phyloP scores from a whole-genome alignment of 768 basidiomycete species.

The Lactarius hatsudake region DNA sequence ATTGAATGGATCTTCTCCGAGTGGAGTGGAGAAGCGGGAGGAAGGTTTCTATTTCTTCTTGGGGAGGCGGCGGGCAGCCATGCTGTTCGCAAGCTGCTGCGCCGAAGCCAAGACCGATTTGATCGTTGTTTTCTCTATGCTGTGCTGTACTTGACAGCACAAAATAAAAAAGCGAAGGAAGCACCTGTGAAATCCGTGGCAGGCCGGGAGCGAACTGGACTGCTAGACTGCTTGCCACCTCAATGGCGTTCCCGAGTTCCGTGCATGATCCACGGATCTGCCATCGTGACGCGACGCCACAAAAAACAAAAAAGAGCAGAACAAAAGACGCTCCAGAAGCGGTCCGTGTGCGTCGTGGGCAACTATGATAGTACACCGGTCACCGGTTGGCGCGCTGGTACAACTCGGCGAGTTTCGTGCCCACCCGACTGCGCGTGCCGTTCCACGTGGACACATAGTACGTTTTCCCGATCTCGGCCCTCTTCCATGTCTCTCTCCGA shows the following conservation, averaged over 20 bases:
- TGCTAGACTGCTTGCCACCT: too few species aligned
- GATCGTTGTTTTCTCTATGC: too few species aligned
- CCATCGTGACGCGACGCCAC: background rate
- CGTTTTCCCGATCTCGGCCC: background rate
- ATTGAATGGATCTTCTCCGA: background rate
- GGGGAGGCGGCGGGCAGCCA: background rate
- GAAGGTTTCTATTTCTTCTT: background rate
- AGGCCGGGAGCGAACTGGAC: background rate
- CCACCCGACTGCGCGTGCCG: background rate
- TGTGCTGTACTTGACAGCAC: too few species aligned
- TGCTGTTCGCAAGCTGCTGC: background rate
- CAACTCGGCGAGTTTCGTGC: background rate
- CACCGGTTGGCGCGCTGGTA: background rate
- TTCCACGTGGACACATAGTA: background rate
- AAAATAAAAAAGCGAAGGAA: background rate
- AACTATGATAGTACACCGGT: background rate
- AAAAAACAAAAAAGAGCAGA: background rate
- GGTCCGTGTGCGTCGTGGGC: background rate
- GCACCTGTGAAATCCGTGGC: background rate
- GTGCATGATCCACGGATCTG: background rate
- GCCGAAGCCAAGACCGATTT: background rate
- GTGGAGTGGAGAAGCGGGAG: background rate
- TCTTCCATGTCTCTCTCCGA: background rate
- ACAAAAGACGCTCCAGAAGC: background rate
- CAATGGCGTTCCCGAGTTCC: background rate